These are phyloP conservation scores for Golovinomyces cichoracearum DNA, from an alignment of 2,329 filamentous ascomycete genomes.

Conservation along the genomic window DNA sequence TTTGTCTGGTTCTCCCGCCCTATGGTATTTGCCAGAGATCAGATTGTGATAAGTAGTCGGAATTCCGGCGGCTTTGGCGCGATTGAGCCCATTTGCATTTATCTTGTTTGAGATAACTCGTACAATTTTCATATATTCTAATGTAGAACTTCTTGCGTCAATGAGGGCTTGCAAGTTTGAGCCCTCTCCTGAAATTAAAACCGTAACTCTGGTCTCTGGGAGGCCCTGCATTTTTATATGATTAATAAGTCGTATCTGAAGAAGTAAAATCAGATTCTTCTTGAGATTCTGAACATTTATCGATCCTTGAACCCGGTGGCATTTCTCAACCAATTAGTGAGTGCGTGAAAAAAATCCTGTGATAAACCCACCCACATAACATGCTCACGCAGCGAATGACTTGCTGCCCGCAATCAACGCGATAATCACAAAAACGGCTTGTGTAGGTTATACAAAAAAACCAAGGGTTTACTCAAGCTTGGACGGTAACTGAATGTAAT, in stretches of 20 bases:
- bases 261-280: background rate
- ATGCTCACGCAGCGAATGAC: no score
- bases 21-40: constrained; percentile 22
- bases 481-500: no score
- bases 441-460: no score
- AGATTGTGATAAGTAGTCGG: constrained; percentile 42
- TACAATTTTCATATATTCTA: constrained; percentile 20
- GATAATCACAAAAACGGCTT: no score
- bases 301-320: no score
- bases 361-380: no score
- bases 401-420: no score
- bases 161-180: constrained; percentile 45
- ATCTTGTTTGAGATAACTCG: constrained; percentile 42
- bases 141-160: constrained; percentile 19
- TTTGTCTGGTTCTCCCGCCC: constrained; percentile 15
- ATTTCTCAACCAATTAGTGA: no score
- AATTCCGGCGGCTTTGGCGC: constrained; percentile 31
- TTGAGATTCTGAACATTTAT: no score
- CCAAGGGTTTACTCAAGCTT: no score
- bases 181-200: constrained; percentile 41
- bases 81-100: constrained; percentile 35
- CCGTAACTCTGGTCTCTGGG: constrained; percentile 20
- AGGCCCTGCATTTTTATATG: background rate
- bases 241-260: no score
- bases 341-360: background rate